Evolutionary conservation across 306 rosid species (phyloP), one percentile per base, ranked within the genome.

Genomic region (Fragaria nilgerrensis): DNA sequence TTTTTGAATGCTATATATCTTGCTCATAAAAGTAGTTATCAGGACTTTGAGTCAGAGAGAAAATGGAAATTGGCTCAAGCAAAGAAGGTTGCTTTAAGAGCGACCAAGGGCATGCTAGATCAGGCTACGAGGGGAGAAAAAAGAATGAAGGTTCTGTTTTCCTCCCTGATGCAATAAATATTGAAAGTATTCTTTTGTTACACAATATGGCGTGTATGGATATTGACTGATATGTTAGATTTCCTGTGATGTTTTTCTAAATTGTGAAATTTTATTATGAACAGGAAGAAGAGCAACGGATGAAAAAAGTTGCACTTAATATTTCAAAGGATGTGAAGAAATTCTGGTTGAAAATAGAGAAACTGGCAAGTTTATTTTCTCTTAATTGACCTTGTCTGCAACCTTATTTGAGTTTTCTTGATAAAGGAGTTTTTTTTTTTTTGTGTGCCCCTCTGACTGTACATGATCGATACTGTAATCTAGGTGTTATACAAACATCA

Each of bases 401-500:
- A 66, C 13, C 22, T 52, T 75, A 45, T 6, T 65, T 37, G 19
- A 23, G 19, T 70, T 52, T 17, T 22, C 20, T 29, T 65, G 43
- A 52, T 39, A 23, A 68, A 59, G 32, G 70, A 48, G 56, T 82
- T 48, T 75, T 15, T 70, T 53, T 10, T 10, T 65, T 53, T 10
- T 9, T 80, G 45, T 67, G 7, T 55, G 53, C n/a, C 44, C 37
- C 65, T 59, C 52, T 81, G 76, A 52, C 70, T 79, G 68, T 68
- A 74, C 20, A 44, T 41, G 34, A 70, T 59, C 52, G 20, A 45
- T 80, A 16, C 78, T 87, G 76, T 79, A 75, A 80, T 75, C 27
- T 77, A 95, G 98, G 97, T 95, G 76, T 96, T 92, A 83, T 95
- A 95, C 91, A 95, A 95, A 90, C 97, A 95, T 89, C 98, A 92